phyloP scores from a whole-genome alignment of 495 filamentous ascomycete species.

The Aspergillus leporis region DNA sequence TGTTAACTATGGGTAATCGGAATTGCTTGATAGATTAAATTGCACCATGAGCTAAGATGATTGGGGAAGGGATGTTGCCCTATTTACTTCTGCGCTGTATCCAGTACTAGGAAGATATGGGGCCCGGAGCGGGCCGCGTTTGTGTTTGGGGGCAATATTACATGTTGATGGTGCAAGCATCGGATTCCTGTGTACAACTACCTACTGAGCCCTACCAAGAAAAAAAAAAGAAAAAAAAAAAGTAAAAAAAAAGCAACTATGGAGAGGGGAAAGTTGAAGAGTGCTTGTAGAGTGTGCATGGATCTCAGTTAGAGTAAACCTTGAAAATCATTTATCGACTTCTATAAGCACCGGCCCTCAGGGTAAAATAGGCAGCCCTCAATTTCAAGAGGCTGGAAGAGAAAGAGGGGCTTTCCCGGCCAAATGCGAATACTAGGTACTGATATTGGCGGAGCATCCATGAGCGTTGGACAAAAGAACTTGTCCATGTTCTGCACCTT shows the following conservation, averaged over 20 bases:
- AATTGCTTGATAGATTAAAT: background rate
- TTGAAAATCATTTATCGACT: no score
- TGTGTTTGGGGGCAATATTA: background rate
- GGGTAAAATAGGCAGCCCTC: background rate
- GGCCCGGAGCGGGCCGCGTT: constrained; percentile 4
- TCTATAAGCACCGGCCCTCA: no score
- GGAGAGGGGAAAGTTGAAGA: no score
- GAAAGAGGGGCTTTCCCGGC: constrained; percentile 1
- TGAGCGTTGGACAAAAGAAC: background rate
- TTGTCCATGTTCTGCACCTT: background rate
- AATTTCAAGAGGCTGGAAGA: background rate
- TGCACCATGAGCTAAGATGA: background rate
- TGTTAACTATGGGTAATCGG: background rate
- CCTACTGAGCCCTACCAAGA: background rate
- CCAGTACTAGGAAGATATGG: background rate
- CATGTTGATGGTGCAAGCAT: background rate
- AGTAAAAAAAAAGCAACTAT: no score
- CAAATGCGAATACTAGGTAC: background rate
- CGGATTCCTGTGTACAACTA: background rate
- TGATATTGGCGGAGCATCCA: background rate
- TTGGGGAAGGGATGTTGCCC: background rate
- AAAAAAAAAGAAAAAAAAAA: background rate
- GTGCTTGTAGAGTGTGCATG: no score
- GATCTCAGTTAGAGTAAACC: no score
- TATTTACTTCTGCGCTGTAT: background rate